Conservation (phyloP, 805 yeast genomes). For the Limtongia smithiae region DNA sequence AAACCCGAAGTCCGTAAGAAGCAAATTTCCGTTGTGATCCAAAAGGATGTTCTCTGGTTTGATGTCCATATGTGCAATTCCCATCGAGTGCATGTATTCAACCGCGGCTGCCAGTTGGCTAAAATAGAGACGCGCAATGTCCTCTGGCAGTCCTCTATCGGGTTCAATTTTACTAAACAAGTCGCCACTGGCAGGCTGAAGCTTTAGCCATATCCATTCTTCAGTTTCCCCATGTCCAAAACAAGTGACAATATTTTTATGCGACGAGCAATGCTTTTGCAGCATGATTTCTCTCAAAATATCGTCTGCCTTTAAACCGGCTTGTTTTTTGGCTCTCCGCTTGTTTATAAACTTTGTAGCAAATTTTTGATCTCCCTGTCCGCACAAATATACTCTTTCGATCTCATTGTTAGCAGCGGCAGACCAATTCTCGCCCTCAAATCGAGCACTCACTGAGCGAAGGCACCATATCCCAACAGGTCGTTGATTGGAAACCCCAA, state of each 20-base stretch:
- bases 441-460: conserved; percentile 53
- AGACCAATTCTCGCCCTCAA: no score
- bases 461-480: conserved; percentile 65
- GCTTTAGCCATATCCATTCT: conserved; percentile 60
- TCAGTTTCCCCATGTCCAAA: conserved; percentile 52
- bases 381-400: conserved; percentile 49
- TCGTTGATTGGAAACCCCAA: conserved; percentile 38
- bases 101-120: conserved; percentile 61
- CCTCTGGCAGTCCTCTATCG: conserved; percentile 63
- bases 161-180: conserved; percentile 76
- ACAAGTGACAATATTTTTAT: conserved; percentile 57
- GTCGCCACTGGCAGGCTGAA: conserved; percentile 75
- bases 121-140: conserved; percentile 65
- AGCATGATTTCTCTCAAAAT: conserved; percentile 51
- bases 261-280: conserved; percentile 55
- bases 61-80: conserved; percentile 65
- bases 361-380: conserved; percentile 39
- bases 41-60: conserved; percentile 67
- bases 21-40: conserved; percentile 61
- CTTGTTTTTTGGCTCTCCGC: conserved; percentile 36
- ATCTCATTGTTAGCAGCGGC: no score
- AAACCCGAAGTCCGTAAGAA: conserved; percentile 74
- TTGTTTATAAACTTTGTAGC: conserved; percentile 55
- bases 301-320: conserved; percentile 38
- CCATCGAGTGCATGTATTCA: conserved; percentile 55